Base-by-base conservation (phyloP, 371 early-diverging fungal genomes). In the Dentiscutata heterogama region DNA sequence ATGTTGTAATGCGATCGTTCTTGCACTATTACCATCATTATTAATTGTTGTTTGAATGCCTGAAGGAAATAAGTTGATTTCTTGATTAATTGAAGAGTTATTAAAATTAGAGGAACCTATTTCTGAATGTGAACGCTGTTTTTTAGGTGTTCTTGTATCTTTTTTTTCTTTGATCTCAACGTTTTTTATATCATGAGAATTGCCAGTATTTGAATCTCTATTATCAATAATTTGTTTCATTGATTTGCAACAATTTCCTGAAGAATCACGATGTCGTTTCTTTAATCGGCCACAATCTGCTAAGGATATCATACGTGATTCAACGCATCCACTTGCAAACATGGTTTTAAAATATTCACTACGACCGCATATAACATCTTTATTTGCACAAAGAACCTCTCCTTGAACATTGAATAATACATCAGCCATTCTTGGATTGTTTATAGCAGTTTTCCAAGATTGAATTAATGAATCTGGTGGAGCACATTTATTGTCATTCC, bases 401-500 rank as follows among this genome's bases (percentile, higher is more conserved):
- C 50, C 73, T 8, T 73, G 46, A 29, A 73, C 73, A 31, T 73
- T 27, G 20, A 73, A 73, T 14, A 50, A 25, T 20, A 73, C 73
- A 73, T 73, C 73, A 14, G 73, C 73, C 72, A 72, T 50, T n/a
- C 72, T 42, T 16, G 72, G 53, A 53, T 72, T 72, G 22, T 72
- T 72, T 16, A 72, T 27, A 46, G 25, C 72, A 22, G 50, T 53
- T 27, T 16, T n/a, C 72, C 72, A 72, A 22, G 72, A 72, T 20
- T 72, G 11, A 1, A 72, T 25, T 25, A 72, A 42, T 50, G 72
- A 72, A 13, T 72, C 50, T 50, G 72, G 72, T 8, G 53, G 42
- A 8, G 22, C 25, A 72, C 51, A 72, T 6, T 50, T 42, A 72
- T 72, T 72, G 35, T 72, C 72, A 53, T 53, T 72, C 72, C 72